Evolutionary conservation across 495 filamentous ascomycete species (phyloP).

Genomic region (Podospora australis): DNA sequence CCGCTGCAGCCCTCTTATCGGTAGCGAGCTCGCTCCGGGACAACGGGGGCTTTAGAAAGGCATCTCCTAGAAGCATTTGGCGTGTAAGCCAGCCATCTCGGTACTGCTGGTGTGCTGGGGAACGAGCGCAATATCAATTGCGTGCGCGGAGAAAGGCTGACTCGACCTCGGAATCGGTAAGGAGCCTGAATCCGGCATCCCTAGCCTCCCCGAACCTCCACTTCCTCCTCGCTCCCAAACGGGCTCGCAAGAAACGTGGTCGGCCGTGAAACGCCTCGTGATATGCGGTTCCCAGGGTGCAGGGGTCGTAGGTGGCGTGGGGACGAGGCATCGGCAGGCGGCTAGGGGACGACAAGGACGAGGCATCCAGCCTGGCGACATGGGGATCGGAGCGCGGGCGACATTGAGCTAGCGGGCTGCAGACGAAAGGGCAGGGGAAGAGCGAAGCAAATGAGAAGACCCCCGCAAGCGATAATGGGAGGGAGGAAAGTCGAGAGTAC

Average conservation of each 20-base stretch:
- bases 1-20: no score
- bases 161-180: constrained; percentile 13
- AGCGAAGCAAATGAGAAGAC: no score
- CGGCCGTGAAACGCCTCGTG: constrained; percentile 7
- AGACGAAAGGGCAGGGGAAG: background rate
- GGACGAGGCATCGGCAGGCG: constrained; percentile 6
- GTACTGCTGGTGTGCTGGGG: constrained; percentile 8
- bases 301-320: constrained; percentile 2
- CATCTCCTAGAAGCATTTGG: constrained; percentile 17
- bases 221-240: constrained; percentile 8
- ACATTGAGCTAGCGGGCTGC: background rate
- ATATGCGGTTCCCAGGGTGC: constrained; percentile 1
- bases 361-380: background rate
- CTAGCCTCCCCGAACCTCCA: constrained; percentile 1
- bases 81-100: constrained; percentile 11
- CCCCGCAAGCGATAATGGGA: no score
- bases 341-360: background rate
- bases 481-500: no score
- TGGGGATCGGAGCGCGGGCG: background rate
- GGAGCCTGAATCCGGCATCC: constrained; percentile 5
- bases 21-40: no score
- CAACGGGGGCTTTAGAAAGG: no score
- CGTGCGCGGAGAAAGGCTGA: constrained; percentile 13
- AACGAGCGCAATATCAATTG: constrained; percentile 18
- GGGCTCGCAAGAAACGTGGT: constrained; percentile 8